Base-by-base conservation (phyloP, 805 yeast species). In the Candida insectorum region DNA sequence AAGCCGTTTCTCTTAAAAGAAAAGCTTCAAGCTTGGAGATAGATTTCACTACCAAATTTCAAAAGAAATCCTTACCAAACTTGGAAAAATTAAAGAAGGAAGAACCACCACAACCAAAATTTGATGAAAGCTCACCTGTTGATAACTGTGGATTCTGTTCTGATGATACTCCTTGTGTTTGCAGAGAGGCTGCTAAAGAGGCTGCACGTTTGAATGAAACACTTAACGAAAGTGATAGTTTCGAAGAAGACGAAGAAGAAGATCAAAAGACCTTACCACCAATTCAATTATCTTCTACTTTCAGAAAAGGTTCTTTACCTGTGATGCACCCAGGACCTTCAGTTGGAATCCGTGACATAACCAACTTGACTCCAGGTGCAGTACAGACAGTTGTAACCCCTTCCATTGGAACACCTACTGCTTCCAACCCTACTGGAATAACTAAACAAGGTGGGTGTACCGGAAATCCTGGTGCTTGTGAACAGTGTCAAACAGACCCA, bases 111-210 rank as follows among this genome's bases (percentile, higher is more conserved):
- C 21, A 31, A 28, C 15, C 41, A 42, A 2, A 48, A 15, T 64
- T 68, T 37, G 61, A 69, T 39, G 75, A 71, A 31, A 58, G 59
- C 24, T 72, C 75, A 1, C 73, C 77, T 5, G 67, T 70, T 39
- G 94, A 85, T 44, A 77, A 83, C 38, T 91, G 97, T 59, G 97
- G 97, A 0, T 89, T 91, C 58, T 91, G 97, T 52, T 77, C 95
- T 0, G 95, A 85, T 45, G 93, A 80, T 45, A 80, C 95, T 0
- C 89, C 95, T 2, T 91, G 97, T 60, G 84, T 91, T 2, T 91
- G 97, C 55, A 76, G 91, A 17, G 96, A 87, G 46, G 84, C 77
- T 12, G 80, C 78, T 2, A 65, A 68, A 44, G 77, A 71, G 48
- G 73, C 71, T 2, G 73, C 69, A 3, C 45, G 54, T 18, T 49